Evolutionary conservation across 2,329 filamentous ascomycete species (phyloP).

Genomic region (Calonectria montana): DNA sequence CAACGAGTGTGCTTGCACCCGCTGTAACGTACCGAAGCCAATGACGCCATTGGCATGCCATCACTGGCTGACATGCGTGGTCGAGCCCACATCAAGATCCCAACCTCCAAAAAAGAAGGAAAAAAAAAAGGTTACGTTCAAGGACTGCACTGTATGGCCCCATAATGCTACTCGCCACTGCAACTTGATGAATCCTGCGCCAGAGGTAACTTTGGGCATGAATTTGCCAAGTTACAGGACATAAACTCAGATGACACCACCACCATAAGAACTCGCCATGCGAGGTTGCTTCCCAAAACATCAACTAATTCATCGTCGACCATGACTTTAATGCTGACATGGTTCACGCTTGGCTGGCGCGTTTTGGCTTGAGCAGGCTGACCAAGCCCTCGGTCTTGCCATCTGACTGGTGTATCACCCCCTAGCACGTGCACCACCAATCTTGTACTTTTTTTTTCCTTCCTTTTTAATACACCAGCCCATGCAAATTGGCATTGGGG

Average conservation of each 20-base stretch:
- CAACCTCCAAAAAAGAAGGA: slow-evolving; percentile 10
- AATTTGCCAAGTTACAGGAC: not conserved
- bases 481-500: not conserved
- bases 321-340: slow-evolving; percentile 1
- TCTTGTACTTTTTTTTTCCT: not conserved
- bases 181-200: not conserved
- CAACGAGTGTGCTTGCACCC: not conserved
- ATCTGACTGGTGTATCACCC: not conserved
- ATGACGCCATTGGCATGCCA: slow-evolving; percentile 20
- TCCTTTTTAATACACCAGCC: not conserved
- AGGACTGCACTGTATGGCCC: not conserved
- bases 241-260: not conserved
- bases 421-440: slow-evolving; percentile 8
- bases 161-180: not conserved
- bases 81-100: not conserved
- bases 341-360: not conserved
- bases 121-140: not conserved
- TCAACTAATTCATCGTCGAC: not conserved
- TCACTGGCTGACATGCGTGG: not conserved
- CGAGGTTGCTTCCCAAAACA: not conserved
- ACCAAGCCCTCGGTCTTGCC: slow-evolving; percentile 1
- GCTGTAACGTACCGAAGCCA: slow-evolving; percentile 21
- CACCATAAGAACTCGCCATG: not conserved
- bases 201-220: not conserved
- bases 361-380: not conserved